Conservation (phyloP, 495 filamentous ascomycete genomes). For the Sordaria brevicollis region DNA sequence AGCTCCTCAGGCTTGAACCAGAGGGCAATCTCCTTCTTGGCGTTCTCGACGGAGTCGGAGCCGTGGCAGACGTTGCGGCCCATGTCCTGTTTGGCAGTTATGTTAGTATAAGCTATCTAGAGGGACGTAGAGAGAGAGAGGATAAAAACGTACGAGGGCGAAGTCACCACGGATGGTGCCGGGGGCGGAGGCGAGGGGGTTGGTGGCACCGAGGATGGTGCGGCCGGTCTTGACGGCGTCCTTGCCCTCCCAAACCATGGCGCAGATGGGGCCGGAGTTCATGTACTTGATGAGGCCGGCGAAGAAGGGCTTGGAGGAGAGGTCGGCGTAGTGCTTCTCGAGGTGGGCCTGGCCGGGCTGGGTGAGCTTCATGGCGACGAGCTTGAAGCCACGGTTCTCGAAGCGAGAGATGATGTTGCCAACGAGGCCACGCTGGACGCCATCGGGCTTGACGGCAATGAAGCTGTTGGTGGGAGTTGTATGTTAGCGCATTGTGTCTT, state of each 20-base stretch:
- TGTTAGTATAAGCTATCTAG: conserved; percentile 1
- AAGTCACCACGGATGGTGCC: conserved; percentile 95
- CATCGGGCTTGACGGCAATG: conserved; percentile 99
- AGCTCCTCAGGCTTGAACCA: conserved; percentile 90
- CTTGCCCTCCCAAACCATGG: conserved; percentile 98
- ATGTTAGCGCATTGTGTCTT: conserved; percentile 29
- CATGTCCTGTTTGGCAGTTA: conserved; percentile 40
- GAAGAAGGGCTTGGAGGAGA: conserved; percentile 93
- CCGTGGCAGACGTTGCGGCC: conserved; percentile 99
- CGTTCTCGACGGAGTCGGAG: conserved; percentile 94
- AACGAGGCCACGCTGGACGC: conserved; percentile 97
- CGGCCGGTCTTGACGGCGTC: conserved; percentile 98
- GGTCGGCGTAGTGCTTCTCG: conserved; percentile 94
- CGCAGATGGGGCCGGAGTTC: conserved; percentile 89
- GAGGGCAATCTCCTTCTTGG: conserved; percentile 97
- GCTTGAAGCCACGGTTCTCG: conserved; percentile 96
- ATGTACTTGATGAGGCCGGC: conserved; percentile 88
- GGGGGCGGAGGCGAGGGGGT: conserved; percentile 84
- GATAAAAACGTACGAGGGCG: conserved; percentile 8
- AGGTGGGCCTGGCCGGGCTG: conserved; percentile 84
- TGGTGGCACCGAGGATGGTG: conserved; percentile 92
- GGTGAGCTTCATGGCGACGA: conserved; percentile 90
- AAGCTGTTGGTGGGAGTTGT: conserved; percentile 48
- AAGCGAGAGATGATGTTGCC: conserved; percentile 95
- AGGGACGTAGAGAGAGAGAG: conserved; percentile 11